Conservation (phyloP, 2,329 filamentous ascomycete species). For the Colletotrichum truncatum region DNA sequence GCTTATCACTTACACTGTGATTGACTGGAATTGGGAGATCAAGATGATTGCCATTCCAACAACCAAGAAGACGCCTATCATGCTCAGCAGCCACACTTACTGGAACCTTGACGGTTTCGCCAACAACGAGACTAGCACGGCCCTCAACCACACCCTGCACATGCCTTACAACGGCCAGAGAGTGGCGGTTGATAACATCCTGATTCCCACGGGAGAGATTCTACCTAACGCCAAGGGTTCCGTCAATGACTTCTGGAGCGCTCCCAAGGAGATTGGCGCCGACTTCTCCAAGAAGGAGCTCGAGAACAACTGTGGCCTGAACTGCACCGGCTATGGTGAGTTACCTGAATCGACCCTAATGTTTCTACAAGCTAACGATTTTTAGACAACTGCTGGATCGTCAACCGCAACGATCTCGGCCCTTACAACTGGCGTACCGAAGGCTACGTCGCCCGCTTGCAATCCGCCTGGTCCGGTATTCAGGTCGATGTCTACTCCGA, state of each 20-base stretch:
- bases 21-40: conserved; percentile 74
- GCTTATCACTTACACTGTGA: conserved; percentile 78
- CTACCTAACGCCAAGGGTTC: conserved; percentile 72
- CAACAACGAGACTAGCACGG: conserved; percentile 72
- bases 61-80: conserved; percentile 82
- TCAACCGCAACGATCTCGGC: conserved; percentile 67
- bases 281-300: conserved; percentile 72
- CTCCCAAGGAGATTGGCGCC: conserved; percentile 80
- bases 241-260: conserved; percentile 84
- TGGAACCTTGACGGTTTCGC: conserved; percentile 86
- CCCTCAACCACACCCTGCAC: conserved; percentile 77
- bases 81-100: conserved; percentile 80
- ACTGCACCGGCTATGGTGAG: conserved; percentile 86
- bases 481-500: conserved; percentile 83
- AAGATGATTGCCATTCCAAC: conserved; percentile 77
- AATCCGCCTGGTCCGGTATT: conserved; percentile 83
- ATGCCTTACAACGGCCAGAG: conserved; percentile 78
- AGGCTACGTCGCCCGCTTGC: conserved; percentile 71
- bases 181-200: conserved; percentile 73
- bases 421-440: conserved; percentile 71
- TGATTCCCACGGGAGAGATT: conserved; percentile 81
- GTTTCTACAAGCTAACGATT: conserved; percentile 2
- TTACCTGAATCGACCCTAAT: background rate
- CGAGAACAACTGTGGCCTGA: conserved; percentile 78
- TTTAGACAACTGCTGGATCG: conserved; percentile 74